Conservation (phyloP, 2,329 filamentous ascomycete species). For the Emmonsiellopsis sp. region DNA sequence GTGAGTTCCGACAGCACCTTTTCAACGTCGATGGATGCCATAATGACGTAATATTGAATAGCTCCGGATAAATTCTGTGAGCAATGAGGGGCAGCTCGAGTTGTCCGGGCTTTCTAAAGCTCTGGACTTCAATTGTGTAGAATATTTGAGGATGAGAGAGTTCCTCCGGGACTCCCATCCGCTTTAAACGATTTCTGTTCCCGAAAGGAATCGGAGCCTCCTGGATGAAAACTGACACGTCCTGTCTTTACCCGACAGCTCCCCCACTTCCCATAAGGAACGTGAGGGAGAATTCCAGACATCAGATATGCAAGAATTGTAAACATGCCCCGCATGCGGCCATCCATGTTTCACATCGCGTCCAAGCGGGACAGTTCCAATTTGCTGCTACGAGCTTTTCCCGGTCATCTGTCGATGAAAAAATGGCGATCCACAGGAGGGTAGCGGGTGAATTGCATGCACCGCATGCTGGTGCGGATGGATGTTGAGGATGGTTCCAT, state of each 20-base stretch:
- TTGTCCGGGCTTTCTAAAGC: not conserved
- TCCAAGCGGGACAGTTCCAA: not conserved
- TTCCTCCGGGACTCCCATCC: not conserved
- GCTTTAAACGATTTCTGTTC: not conserved
- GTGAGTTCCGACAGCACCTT: conserved; percentile 45
- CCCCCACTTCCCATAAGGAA: not conserved
- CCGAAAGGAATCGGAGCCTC: not conserved
- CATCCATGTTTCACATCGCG: not conserved
- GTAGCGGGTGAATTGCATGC: too few relatives aligned
- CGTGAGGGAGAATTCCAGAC: too few relatives aligned
- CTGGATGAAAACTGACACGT: not conserved
- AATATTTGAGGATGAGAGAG: too few relatives aligned
- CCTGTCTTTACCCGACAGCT: not conserved
- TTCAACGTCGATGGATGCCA: conserved; percentile 30
- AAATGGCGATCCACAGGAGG: not conserved
- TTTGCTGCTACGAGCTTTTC: not conserved
- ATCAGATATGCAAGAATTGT: too few relatives aligned
- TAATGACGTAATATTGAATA: not conserved
- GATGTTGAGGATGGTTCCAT: too few relatives aligned
- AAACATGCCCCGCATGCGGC: too few relatives aligned
- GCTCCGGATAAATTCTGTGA: not conserved
- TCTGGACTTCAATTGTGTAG: too few relatives aligned
- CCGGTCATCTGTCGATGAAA: not conserved
- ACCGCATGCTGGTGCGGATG: too few relatives aligned
- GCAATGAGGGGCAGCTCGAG: not conserved